Base-by-base conservation (phyloP, 768 basidiomycete genomes). In the Dioszegia aurantiaca region DNA sequence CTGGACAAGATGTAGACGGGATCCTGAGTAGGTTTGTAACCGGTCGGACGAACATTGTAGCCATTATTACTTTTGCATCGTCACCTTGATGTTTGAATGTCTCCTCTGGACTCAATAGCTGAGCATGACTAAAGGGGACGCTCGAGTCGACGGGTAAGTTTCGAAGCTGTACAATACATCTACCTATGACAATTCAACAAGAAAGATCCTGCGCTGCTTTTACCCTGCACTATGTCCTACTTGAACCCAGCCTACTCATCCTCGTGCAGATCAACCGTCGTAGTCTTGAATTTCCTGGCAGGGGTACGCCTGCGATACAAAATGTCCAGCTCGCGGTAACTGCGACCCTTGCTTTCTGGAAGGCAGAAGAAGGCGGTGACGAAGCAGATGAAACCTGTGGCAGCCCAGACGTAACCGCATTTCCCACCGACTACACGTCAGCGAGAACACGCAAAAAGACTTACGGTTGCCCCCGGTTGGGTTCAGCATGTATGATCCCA, bases 241-340 rank as follows among this genome's bases (percentile, higher is more conserved):
- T n/a, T n/a, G 14, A 33, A 6, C 6, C 33, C 33, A 14, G 8
- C 33, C 33, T 33, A 33, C 33, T 33, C 10, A 17, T 41, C 40
- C 12, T 41, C 40, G 40, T 17, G 6, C 33, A 33, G 17, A 37
- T 60, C 57, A 45, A 74, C 62, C 10, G 58, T 51, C 3, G 69
- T 69, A 44, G 27, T 45, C 11, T 37, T 42, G 59, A 72, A 77
- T 26, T 65, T 44, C 12, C 73, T 47, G 1, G 75, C 72, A 1
- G 67, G 42, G 11, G 71, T 42, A 19, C 58, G 55, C 12, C 64
- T 63, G 30, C 60, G 56, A 64, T 75, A 77, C 33, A 77, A 24
- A 33, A 75, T 73, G 59, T 77, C 75, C 39, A 77, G 59, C 48
- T 77, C 71, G 37, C 68, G 58, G 64, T 72, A 74, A 67, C 46